phyloP scores from a whole-genome alignment of 2,329 filamentous ascomycete genomes.

The Hymenoscyphus scutula region DNA sequence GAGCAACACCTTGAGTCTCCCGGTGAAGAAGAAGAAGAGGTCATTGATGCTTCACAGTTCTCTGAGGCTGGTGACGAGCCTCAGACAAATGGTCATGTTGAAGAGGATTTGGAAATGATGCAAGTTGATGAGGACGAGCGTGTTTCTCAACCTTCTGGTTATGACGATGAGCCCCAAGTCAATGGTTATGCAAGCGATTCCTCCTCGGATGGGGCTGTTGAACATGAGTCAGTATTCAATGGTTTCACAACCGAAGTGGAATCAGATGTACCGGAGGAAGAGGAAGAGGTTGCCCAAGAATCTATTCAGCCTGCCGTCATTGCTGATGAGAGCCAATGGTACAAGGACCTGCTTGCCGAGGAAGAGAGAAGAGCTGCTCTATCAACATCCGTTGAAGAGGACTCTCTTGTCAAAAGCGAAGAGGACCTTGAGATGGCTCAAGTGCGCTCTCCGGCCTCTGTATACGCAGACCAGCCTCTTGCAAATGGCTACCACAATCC shows the following conservation, averaged over 20 bases:
- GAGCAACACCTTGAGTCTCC: background rate
- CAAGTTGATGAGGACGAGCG: background rate
- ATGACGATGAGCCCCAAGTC: too few relatives aligned
- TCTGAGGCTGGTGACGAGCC: background rate
- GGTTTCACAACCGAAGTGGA: background rate
- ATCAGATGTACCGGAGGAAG: background rate
- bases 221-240: background rate
- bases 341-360: too few relatives aligned
- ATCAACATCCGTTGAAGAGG: background rate
- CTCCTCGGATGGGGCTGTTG: too few relatives aligned
- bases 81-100: conserved; percentile 1
- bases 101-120: background rate
- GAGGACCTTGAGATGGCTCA: background rate
- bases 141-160: too few relatives aligned
- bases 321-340: too few relatives aligned
- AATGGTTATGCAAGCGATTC: too few relatives aligned
- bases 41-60: conserved; percentile 3
- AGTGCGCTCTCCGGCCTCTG: background rate
- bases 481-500: background rate
- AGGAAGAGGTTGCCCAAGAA: background rate
- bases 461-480: background rate
- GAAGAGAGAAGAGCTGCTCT: too few relatives aligned
- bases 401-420: background rate
- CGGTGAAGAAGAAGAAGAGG: conserved; percentile 2
- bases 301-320: background rate